Evolutionary conservation across 768 basidiomycete genomes (phyloP), one percentile per base, ranked within the genome.

Genomic region (Chalciporus piperatus): DNA sequence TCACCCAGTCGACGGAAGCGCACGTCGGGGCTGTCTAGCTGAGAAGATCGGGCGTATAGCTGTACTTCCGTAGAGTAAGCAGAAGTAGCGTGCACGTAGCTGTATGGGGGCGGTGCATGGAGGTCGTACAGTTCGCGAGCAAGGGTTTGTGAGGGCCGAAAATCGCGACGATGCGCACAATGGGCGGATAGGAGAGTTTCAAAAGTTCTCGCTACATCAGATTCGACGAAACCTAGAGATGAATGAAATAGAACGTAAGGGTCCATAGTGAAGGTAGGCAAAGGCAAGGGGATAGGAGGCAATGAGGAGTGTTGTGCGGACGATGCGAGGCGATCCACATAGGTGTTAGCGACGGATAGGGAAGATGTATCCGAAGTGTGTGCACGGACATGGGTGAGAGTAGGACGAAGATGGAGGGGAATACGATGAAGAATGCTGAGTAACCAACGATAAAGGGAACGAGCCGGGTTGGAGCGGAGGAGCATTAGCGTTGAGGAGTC

Each of bases 61-160:
- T 64, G 64, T 5, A 63, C 47, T 6, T 59, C 27, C 1, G 59
- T 58, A 4, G 62, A 62, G 22, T 61, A 59, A 1, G 62, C 60
- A 0, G 59, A 64, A 10, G 42, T 41, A 2, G 63, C 56, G 8
- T 37, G 43, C 3, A 55, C 25, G 37, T 66, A 64, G 0, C 55
- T 50, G 43, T 52, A 58, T 14, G 52, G 32, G 10, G 33, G 33
- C 5, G 33, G 33, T 11, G 33, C 3, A 16, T 35, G 33, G 33
- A 16, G 33, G 16, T 35, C 33, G 5, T 35, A 35, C 3, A 35
- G 33, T 16, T 16, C 16, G 11, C 33, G 33, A 35, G 33, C 11
- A 11, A 35, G 10, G 33, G 33, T 35, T 35, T 35, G 33, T 11
- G 33, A 35, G 33, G 33, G 33, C 16, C 5, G 33, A 16, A 35